Percentiles rank a stretch among this genome's conserved stretches.
These are phyloP conservation scores for Neonectria ditissima DNA, from an alignment of 2,329 filamentous ascomycete species.

Conservation along the genomic window DNA sequence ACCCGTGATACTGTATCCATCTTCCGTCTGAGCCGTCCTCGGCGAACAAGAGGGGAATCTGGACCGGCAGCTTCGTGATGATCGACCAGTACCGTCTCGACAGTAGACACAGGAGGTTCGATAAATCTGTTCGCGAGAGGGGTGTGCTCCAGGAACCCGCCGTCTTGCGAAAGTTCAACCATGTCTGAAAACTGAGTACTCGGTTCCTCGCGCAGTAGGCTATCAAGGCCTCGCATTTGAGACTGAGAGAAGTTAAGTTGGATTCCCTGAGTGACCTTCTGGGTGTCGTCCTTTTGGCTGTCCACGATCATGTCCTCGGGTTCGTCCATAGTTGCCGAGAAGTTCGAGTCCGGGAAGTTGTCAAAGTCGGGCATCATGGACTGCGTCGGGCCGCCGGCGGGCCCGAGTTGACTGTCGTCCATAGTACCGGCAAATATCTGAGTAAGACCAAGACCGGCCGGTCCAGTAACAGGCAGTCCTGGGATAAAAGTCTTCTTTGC, in stretches of 20 bases:
- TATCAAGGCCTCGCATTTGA: conserved; percentile 69
- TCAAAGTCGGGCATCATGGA: conserved; percentile 69
- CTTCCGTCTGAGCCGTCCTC: conserved; percentile 65
- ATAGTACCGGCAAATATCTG: conserved; percentile 94
- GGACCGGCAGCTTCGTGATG: conserved; percentile 55
- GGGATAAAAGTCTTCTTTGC: conserved; percentile 78
- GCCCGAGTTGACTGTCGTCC: conserved; percentile 69
- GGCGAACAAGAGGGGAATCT: conserved; percentile 76
- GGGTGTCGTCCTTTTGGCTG: conserved; percentile 54
- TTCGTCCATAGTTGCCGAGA: conserved; percentile 70
- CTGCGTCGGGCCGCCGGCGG: conserved; percentile 51
- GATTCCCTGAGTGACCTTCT: conserved; percentile 58
- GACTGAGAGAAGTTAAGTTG: conserved; percentile 70
- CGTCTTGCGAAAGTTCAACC: conserved; percentile 84
- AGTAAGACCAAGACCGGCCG: conserved; percentile 79
- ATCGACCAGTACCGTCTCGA: conserved; percentile 72
- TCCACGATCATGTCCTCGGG: conserved; percentile 64
- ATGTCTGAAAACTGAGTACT: conserved; percentile 75
- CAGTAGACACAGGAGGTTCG: conserved; percentile 73
- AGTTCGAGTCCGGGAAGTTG: conserved; percentile 68
- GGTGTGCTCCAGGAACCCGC: conserved; percentile 78
- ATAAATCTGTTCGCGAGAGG: conserved; percentile 77
- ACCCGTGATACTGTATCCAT: conserved; percentile 45
- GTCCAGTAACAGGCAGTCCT: conserved; percentile 70
- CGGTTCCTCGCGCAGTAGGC: conserved; percentile 60